Evolutionary conservation across 495 filamentous ascomycete genomes (phyloP).

Genomic region (Penicillium diatomitis): DNA sequence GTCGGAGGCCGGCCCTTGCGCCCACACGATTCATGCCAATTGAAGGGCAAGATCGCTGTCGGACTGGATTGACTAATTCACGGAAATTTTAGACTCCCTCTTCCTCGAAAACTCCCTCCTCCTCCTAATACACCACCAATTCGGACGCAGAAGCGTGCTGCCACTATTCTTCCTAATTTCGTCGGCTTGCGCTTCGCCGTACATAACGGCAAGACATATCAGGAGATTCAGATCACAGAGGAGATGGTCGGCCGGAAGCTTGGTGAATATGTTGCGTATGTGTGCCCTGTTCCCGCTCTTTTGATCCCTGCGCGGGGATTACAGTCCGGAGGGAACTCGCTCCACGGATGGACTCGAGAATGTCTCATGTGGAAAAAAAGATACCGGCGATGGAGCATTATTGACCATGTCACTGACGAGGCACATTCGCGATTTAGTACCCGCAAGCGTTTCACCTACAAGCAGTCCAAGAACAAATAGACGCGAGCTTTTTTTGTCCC

Average conservation of each 20-base stretch:
- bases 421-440: conserved; percentile 47
- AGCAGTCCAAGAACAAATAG: conserved; percentile 69
- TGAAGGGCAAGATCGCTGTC: not conserved
- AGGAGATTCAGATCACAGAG: conserved; percentile 82
- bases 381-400: no score
- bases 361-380: no score
- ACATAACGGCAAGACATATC: conserved; percentile 90
- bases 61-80: not conserved
- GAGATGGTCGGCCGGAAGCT: conserved; percentile 98
- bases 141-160: conserved; percentile 77
- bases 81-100: conserved; percentile 26
- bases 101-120: conserved; percentile 35
- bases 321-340: no score
- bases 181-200: conserved; percentile 89
- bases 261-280: conserved; percentile 88
- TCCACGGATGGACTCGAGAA: no score
- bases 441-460: conserved; percentile 76
- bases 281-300: conserved; percentile 12
- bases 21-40: not conserved
- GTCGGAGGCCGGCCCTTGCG: no score
- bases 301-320: not conserved
- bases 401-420: not conserved
- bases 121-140: conserved; percentile 63
- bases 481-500: no score
- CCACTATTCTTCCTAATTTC: conserved; percentile 93